These are phyloP conservation scores for Rhizopogon salebrosus DNA, from an alignment of 768 basidiomycete genomes.

Conservation along the genomic window DNA sequence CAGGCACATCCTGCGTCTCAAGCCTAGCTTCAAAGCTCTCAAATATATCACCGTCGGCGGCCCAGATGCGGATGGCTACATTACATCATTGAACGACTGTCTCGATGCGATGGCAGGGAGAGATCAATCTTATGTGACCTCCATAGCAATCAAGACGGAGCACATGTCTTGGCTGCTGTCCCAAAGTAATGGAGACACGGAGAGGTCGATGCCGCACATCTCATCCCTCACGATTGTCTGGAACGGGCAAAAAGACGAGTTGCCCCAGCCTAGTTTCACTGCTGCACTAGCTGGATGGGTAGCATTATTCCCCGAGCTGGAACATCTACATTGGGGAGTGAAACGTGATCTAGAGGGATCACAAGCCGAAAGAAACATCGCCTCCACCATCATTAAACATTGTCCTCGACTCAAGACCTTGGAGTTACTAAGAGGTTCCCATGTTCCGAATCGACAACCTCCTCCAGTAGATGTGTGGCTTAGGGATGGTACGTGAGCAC, in stretches of 20 bases:
- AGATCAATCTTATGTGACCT: neutral
- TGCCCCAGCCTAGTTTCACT: neutral
- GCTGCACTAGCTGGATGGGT: neutral
- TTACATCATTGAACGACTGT: neutral
- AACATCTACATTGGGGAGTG: neutral
- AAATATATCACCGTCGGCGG: neutral
- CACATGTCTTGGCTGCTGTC: neutral
- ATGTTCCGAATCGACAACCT: neutral
- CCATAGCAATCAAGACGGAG: neutral
- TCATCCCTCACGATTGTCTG: neutral
- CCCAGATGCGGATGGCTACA: neutral
- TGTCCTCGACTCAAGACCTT: constrained; percentile 1
- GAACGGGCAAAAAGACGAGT: neutral
- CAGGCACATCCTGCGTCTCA: neutral
- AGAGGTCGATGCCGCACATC: neutral
- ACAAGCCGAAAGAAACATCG: neutral
- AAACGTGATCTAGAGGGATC: neutral
- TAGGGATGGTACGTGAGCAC: neutral
- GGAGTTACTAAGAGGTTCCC: neutral
- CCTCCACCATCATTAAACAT: neutral
- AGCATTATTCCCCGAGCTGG: neutral
- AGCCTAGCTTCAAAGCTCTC: neutral
- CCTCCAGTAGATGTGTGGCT: neutral
- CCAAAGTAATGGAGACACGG: neutral
- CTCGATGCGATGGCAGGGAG: neutral